Evolutionary conservation across 345 rosid genomes (phyloP), one percentile per base, ranked within the genome.

Genomic region (Hevea brasiliensis): DNA sequence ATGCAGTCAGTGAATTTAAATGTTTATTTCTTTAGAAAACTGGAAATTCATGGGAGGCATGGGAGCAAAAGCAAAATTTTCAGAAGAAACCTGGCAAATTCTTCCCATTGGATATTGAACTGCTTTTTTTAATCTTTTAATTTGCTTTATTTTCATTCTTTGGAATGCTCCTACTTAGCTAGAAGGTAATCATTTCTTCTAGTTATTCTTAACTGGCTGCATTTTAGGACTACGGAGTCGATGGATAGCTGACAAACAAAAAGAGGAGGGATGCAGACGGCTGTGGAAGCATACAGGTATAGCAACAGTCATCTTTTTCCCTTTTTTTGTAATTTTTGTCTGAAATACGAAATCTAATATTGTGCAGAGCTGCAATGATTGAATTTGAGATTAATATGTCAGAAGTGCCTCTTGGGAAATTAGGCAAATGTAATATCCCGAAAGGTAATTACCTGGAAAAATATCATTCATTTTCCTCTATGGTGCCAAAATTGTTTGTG

Each of bases 341-440:
- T 77, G 41, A 73, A 50, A n/a, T 50, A 55, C 60, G 14, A 70
- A 40, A 72, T 77, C 57, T 76, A 77, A 71, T 66, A 23, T 75
- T 80, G 51, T 80, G 79, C 88, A 95, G 97, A 86, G 87, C 91
- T 83, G 97, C 99, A 74, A 92, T 91, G 99, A 87, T 89, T 97
- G 99, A 92, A 84, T 95, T 91, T 72, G 88, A 92, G 85, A 95
- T 92, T 78, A 95, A 95, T 74, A 89, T 92, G 97, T 86, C 92
- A 51, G 99, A 92, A 89, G 92, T 92, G 98, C 98, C 98, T 13
- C 99, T 91, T 72, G 99, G 98, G 82, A 95, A 93, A 72, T 85
- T 95, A 79, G 91, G 99, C 84, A 91, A 91, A 87, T 82, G 56
- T 68, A 92, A 92, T 81, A 92, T 95, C 73, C 92, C 85, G 69